Evolutionary conservation across 108 stramenopile genomes (phyloP), one percentile per base, ranked within the genome.

Genomic region (Conticribra weissflogii): DNA sequence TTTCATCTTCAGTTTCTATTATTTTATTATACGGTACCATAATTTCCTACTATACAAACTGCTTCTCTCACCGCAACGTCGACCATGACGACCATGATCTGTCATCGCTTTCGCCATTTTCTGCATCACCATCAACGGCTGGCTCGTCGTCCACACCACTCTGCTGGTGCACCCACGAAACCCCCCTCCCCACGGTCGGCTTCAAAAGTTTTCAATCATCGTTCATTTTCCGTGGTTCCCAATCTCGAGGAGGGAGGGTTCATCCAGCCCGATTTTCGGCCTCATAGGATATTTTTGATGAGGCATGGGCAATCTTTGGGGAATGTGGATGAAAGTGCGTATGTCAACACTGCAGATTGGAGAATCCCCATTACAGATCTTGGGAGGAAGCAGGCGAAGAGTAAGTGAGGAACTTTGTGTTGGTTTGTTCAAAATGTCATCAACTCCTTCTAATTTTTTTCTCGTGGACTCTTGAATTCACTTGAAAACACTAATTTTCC

Each of bases 231-330:
- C 36, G 5, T 12, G 36, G 8, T 41, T 12, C 36, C 36, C 36
- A 41, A 41, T 41, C 36, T 41, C 36, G 36, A 41, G 12, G 36
- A 12, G 36, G 36, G 36, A 12, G 36, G 36, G 36, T 12, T 9
- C 36, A 12, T 41, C 36, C 36, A 5, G 36, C 36, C 36, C 5
- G 36, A 41, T 41, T 41, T 41, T 12, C 36, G 36, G 12, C 36
- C 36, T 5, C 36, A 12, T 41, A 86, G 87, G 27, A 88, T 94
- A 44, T 87, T 93, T 24, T 62, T 93, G 9, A 56, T 87, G 29
- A 69, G 92, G 32, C 92, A 93, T 70, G 92, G 88, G 16, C 85
- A 91, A 66, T 79, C 76, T 1, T 33, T 86, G 47, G 92, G 92
- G 15, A 93, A 93, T 68, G 81, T 88, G 2, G 88, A 88, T 72